phyloP scores from a whole-genome alignment of 1,139 yeast species.

The Geotrichum candidum region DNA sequence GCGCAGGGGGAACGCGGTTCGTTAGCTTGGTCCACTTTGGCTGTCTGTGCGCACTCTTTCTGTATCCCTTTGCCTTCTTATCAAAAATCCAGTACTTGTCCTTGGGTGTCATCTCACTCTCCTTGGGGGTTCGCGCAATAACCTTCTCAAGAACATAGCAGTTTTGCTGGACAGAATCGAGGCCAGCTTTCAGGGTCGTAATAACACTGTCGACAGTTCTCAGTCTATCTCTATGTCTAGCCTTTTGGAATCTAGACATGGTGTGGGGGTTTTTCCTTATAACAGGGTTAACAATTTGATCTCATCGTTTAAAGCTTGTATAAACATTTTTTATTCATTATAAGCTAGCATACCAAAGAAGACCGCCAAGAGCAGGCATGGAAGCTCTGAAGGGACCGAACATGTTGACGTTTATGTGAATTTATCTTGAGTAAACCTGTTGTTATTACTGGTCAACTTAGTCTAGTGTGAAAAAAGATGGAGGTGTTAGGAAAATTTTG shows the following conservation, averaged over 20 bases:
- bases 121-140: conserved; percentile 62
- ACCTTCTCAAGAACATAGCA: conserved; percentile 50
- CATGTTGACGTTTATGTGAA: conserved; percentile 40
- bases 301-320: not conserved
- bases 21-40: conserved; percentile 58
- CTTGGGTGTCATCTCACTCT: conserved; percentile 65
- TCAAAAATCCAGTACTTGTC: conserved; percentile 88
- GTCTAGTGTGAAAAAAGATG: not conserved
- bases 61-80: conserved; percentile 65
- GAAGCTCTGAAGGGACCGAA: conserved; percentile 77
- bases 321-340: not conserved
- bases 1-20: conserved; percentile 71
- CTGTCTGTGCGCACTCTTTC: conserved; percentile 70
- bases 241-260: conserved; percentile 74
- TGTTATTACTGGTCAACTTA: not conserved
- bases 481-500: not conserved
- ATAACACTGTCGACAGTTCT: conserved; percentile 74
- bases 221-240: conserved; percentile 77
- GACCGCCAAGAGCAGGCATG: conserved; percentile 64
- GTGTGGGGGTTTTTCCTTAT: conserved; percentile 61
- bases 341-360: conserved; percentile 65
- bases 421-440: not conserved
- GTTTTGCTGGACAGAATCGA: conserved; percentile 46
- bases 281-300: not conserved
- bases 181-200: conserved; percentile 60